Percentiles rank a stretch among this genome's conserved stretches.
phyloP scores from a whole-genome alignment of 345 rosid genomes.

The Eutrema japonicum region DNA sequence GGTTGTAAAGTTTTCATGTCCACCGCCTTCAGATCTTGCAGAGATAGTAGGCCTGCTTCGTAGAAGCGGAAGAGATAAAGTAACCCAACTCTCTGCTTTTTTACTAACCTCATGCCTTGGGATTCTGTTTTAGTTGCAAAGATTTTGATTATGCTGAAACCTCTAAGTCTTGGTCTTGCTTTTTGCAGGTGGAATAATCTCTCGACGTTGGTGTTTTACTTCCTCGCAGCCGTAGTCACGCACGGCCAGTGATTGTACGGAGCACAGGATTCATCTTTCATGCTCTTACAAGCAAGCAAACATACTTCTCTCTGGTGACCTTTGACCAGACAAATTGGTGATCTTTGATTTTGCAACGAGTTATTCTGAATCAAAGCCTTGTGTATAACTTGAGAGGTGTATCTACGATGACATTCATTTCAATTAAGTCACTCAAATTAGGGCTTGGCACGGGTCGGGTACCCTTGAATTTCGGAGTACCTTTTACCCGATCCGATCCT shows the following conservation, averaged over 20 bases:
- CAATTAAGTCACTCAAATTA: too few species aligned
- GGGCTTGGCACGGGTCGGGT: too few species aligned
- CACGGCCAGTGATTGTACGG: background rate
- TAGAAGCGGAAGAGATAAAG: constrained; percentile 62
- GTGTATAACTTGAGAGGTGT: too few species aligned
- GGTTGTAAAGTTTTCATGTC: constrained; percentile 63
- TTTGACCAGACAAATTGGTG: background rate
- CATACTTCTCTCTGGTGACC: background rate
- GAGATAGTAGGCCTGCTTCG: constrained; percentile 61
- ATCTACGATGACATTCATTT: too few species aligned
- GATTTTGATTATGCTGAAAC: background rate
- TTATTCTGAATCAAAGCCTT: too few species aligned
- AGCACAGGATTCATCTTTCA: background rate
- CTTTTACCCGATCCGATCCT: too few species aligned
- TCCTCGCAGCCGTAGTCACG: background rate
- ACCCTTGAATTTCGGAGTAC: too few species aligned
- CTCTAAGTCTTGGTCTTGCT: background rate
- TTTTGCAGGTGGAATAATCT: constrained; percentile 19
- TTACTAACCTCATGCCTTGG: background rate
- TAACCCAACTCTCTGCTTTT: constrained; percentile 30
- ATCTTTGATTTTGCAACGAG: too few species aligned
- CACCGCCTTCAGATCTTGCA: constrained; percentile 80
- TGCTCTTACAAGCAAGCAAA: background rate
- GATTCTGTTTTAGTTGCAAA: background rate
- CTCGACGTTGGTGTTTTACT: background rate